Base-by-base conservation (phyloP, 176 grass and related monocot genomes). In the Microstegium vimineum region DNA sequence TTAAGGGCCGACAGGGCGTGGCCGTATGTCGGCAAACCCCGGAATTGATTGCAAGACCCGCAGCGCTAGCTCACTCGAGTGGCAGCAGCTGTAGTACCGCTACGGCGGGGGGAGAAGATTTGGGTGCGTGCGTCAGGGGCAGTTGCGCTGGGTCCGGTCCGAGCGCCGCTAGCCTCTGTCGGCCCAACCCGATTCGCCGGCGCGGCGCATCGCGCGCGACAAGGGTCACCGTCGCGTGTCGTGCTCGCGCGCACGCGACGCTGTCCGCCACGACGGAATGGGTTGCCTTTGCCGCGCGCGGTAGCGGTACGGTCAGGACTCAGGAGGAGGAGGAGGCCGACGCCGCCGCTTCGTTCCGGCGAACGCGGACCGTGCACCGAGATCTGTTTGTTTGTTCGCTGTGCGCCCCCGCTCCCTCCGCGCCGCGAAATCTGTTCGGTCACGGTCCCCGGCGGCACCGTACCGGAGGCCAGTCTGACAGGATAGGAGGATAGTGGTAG, bases 1-100 rank as follows among this genome's bases (percentile, higher is more conserved):
- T 75, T 62, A 87, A 69, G 78, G 78, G 38, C 77, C 77, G 71
- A 69, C 85, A 81, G 18, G 62, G 27, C 36, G 61, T 69, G 78
- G 78, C 71, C 47, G 45, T 33, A 36, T 76, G 85, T 87, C 85
- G 85, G 78, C 78, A 87, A 37, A 43, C 46, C 30, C 45, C 25
- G 69, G 26, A 59, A 57, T 45, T 40, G 22, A 54, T 26, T 56
- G 32, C 54, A 0, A 2, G n/a, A 26, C 69, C 20, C 9, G 51
- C 12, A 2, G 8, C 41, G 42, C 42, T n/a, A n/a, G n/a, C 43
- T 45, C 43, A 15, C 51, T 16, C 69, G 20, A 47, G 69, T 73
- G 76, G 60, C 61, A n/a, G n/a, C n/a, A n/a, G n/a, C n/a, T n/a
- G n/a, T n/a, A n/a, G n/a, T n/a, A n/a, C n/a, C n/a, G n/a, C n/a